phyloP scores from a whole-genome alignment of 306 rosid species.

The Dalbergia cochinchinensis region DNA sequence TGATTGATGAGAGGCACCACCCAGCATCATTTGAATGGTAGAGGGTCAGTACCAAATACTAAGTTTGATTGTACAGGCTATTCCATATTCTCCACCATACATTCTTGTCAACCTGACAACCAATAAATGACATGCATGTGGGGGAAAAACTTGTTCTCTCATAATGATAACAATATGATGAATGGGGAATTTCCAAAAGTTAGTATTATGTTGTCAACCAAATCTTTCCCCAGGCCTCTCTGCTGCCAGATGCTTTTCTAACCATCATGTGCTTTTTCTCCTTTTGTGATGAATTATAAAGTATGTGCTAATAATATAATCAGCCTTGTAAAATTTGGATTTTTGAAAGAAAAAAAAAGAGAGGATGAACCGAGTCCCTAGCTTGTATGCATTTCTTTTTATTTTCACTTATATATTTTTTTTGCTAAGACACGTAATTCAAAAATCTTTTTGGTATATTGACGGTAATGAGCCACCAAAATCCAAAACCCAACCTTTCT shows the following conservation, averaged over 20 bases:
- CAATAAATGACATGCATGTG: constrained; percentile 59
- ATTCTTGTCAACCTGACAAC: constrained; percentile 62
- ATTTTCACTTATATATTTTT: not conserved
- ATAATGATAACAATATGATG: constrained; percentile 38
- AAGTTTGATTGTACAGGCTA: constrained; percentile 48
- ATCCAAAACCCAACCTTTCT: too few relatives aligned
- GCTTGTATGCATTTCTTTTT: not conserved
- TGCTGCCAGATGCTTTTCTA: constrained; percentile 8
- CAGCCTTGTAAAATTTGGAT: not conserved
- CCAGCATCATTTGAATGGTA: constrained; percentile 46
- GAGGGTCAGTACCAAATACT: constrained; percentile 51
- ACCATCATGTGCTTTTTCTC: not conserved
- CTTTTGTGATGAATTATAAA: not conserved
- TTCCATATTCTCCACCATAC: constrained; percentile 66
- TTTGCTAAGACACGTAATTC: too few relatives aligned
- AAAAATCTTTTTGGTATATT: too few relatives aligned
- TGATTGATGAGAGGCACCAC: constrained; percentile 46
- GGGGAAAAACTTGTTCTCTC: constrained; percentile 38
- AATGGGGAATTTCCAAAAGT: constrained; percentile 10
- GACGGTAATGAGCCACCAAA: too few relatives aligned
- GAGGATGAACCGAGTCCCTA: not conserved
- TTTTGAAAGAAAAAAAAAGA: not conserved
- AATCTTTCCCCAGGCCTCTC: constrained; percentile 5
- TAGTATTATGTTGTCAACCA: constrained; percentile 33
- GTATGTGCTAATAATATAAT: not conserved